Percentiles rank a stretch among this genome's conserved stretches.
These are phyloP conservation scores for Coemansia sp. DNA, from an alignment of 192 early-diverging fungal species.

Conservation along the genomic window DNA sequence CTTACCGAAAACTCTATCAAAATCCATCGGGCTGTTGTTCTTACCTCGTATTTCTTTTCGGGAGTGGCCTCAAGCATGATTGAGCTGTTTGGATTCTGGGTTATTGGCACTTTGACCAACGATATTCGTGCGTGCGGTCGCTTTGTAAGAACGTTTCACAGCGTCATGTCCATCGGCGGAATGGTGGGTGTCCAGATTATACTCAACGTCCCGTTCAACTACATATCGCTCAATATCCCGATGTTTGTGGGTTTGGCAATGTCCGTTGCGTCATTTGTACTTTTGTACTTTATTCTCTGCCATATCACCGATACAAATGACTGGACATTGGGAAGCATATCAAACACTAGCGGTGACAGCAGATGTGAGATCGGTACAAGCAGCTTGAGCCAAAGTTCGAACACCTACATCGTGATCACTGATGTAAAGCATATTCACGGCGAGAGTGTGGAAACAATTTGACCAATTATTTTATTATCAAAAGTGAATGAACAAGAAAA, in stretches of 20 bases:
- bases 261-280: constrained; percentile 20
- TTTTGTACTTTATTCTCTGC: constrained; percentile 31
- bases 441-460: neutral
- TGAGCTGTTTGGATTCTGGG: constrained; percentile 47
- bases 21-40: constrained; percentile 12
- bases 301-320: constrained; percentile 44
- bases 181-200: constrained; percentile 32
- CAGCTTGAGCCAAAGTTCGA: constrained; percentile 1
- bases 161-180: constrained; percentile 36
- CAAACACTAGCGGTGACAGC: neutral
- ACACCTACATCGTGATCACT: constrained; percentile 17
- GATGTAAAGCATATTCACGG: constrained; percentile 33
- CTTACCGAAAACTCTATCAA: constrained; percentile 16
- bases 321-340: constrained; percentile 37
- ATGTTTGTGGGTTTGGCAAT: constrained; percentile 21
- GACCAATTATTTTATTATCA: neutral
- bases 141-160: constrained; percentile 41
- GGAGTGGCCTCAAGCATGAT: constrained; percentile 41
- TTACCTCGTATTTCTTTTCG: constrained; percentile 34
- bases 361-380: neutral
- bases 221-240: constrained; percentile 23
- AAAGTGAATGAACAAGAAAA: neutral
- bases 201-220: constrained; percentile 10
- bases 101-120: constrained; percentile 50
- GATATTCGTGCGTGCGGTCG: constrained; percentile 39